These are phyloP conservation scores for Hypoxylon sp. DNA, from an alignment of 2,329 filamentous ascomycete genomes.

Conservation along the genomic window DNA sequence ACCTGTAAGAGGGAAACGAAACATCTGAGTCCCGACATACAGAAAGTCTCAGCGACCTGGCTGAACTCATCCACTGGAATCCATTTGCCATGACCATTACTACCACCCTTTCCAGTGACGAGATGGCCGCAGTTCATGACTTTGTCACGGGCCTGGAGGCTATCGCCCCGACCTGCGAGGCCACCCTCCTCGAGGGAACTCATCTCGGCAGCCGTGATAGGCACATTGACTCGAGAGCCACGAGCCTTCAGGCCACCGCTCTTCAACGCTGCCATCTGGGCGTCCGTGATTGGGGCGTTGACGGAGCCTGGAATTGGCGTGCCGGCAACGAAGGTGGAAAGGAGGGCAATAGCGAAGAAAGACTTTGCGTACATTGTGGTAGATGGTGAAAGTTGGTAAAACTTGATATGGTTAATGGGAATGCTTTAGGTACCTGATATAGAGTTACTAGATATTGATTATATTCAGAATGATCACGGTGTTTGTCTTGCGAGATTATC, in stretches of 20 bases:
- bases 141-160: conserved; percentile 1
- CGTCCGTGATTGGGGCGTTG: background rate
- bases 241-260: background rate
- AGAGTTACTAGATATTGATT: background rate
- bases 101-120: conserved; percentile 3
- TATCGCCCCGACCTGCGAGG: no score
- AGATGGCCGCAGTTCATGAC: conserved; percentile 7
- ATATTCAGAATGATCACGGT: background rate
- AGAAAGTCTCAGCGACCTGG: background rate
- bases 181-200: background rate
- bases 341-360: background rate
- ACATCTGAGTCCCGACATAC: background rate
- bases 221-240: background rate
- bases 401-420: background rate
- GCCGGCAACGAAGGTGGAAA: background rate
- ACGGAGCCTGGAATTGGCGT: background rate
- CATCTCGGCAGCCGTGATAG: background rate
- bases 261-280: background rate
- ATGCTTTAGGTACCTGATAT: background rate
- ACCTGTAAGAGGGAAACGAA: background rate
- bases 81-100: background rate
- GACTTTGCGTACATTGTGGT: background rate
- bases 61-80: background rate
- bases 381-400: background rate
- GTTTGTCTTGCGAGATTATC: background rate